Conservation (phyloP, 2,329 filamentous ascomycete species). For the Leptographium galeiforme region DNA sequence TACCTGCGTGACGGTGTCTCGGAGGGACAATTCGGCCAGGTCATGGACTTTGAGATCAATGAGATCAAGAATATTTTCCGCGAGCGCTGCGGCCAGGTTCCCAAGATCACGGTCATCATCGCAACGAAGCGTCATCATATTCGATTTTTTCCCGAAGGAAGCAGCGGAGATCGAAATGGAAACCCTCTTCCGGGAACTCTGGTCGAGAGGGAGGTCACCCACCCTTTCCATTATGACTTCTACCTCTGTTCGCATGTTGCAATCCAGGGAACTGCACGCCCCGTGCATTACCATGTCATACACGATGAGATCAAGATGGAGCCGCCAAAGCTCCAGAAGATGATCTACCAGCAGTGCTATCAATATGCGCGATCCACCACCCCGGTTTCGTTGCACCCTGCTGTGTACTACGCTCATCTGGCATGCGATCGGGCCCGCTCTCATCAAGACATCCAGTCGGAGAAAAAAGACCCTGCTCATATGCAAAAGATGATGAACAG, state of each 20-base stretch:
- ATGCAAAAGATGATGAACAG: conserved; percentile 28
- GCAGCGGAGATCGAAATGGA: conserved; percentile 51
- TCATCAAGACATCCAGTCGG: conserved; percentile 47
- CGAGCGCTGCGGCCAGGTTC: conserved; percentile 16
- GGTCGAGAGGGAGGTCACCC: conserved; percentile 80
- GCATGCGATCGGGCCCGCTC: conserved; percentile 66
- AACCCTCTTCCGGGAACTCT: conserved; percentile 80
- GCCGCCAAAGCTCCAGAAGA: conserved; percentile 60
- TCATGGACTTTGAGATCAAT: conserved; percentile 64
- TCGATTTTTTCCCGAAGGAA: conserved; percentile 65
- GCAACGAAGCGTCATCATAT: conserved; percentile 92
- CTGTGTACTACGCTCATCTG: conserved; percentile 92
- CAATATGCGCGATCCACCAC: conserved; percentile 88
- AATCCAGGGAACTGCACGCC: conserved; percentile 86
- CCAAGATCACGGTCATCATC: conserved; percentile 74
- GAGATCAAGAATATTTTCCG: conserved; percentile 52
- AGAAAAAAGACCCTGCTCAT: conserved; percentile 28
- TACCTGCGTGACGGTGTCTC: conserved; percentile 91
- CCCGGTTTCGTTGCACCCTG: conserved; percentile 76
- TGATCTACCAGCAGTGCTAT: conserved; percentile 93
- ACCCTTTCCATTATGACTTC: conserved; percentile 84
- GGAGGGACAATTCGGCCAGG: conserved; percentile 70
- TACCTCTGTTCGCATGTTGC: conserved; percentile 52
- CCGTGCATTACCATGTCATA: conserved; percentile 84
- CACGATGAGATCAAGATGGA: conserved; percentile 61